phyloP scores from a whole-genome alignment of 345 rosid species.

The Physaria fendleri region DNA sequence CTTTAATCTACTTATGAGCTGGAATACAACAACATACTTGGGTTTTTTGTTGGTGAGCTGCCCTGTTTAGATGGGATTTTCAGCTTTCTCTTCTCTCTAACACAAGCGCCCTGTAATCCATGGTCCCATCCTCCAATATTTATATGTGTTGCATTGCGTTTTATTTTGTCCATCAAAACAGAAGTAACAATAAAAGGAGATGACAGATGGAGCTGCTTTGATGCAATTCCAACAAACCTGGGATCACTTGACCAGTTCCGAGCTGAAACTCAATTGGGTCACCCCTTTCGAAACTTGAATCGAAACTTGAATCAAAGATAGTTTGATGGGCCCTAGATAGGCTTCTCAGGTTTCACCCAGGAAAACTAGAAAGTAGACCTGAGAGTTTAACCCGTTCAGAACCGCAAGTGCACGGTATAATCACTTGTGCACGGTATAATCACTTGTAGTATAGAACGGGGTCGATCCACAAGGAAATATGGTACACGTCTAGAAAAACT shows the following conservation, averaged over 20 bases:
- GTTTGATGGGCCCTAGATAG: too few species aligned
- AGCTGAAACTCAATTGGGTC: too few species aligned
- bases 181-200: not conserved
- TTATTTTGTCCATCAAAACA: not conserved
- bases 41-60: slow-evolving; percentile 91
- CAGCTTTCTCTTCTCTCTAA: slow-evolving; percentile 89
- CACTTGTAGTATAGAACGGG: too few species aligned
- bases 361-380: too few species aligned
- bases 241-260: slow-evolving; percentile 91
- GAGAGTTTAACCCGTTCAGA: too few species aligned
- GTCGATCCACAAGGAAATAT: too few species aligned
- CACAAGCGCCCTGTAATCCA: slow-evolving; percentile 78
- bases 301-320: slow-evolving; percentile 93
- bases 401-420: too few species aligned
- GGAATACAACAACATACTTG: slow-evolving; percentile 39
- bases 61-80: slow-evolving; percentile 91
- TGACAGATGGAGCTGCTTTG: not conserved
- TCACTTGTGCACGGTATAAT: too few species aligned
- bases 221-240: slow-evolving; percentile 43
- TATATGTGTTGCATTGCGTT: not conserved
- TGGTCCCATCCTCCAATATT: slow-evolving; percentile 88
- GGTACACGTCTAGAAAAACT: too few species aligned
- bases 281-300: slow-evolving; percentile 93
- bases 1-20: too few species aligned
- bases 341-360: too few species aligned